phyloP scores from a whole-genome alignment of 1,284 basidiomycete genomes.

The Leccinum pallidistipes region DNA sequence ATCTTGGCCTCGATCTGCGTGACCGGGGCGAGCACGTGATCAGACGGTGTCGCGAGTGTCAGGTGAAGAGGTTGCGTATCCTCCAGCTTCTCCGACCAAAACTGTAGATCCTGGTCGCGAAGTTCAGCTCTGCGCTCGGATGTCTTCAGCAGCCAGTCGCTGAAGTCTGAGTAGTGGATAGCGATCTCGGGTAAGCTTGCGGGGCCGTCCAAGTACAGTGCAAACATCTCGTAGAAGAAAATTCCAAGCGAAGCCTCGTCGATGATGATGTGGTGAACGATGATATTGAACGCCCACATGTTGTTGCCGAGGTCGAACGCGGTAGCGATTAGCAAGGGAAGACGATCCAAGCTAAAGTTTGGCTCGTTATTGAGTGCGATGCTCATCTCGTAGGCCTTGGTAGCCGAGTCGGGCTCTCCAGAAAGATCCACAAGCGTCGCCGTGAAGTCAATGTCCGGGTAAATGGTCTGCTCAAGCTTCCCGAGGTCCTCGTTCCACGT shows the following conservation, averaged over 20 bases:
- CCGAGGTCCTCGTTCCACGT: constrained; percentile 29
- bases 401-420: constrained; percentile 18
- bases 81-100: constrained; percentile 25
- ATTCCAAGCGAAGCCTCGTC: constrained; percentile 29
- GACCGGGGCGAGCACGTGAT: constrained; percentile 25
- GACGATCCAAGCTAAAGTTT: constrained; percentile 23
- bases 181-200: constrained; percentile 23
- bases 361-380: constrained; percentile 26
- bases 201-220: constrained; percentile 25
- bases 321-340: constrained; percentile 22
- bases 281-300: constrained; percentile 27
- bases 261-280: constrained; percentile 29
- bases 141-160: constrained; percentile 30
- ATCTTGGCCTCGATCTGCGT: constrained; percentile 30
- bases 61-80: constrained; percentile 28
- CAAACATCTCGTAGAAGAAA: constrained; percentile 32
- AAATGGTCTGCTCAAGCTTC: constrained; percentile 29
- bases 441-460: constrained; percentile 23
- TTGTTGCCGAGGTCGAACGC: constrained; percentile 27
- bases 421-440: constrained; percentile 25
- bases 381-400: constrained; percentile 32
- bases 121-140: constrained; percentile 27
- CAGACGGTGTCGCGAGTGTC: constrained; percentile 27
- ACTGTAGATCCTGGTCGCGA: constrained; percentile 23
- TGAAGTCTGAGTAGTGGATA: constrained; percentile 32